Conservation (phyloP, 148 eudicot genomes). For the Chenopodium album region DNA sequence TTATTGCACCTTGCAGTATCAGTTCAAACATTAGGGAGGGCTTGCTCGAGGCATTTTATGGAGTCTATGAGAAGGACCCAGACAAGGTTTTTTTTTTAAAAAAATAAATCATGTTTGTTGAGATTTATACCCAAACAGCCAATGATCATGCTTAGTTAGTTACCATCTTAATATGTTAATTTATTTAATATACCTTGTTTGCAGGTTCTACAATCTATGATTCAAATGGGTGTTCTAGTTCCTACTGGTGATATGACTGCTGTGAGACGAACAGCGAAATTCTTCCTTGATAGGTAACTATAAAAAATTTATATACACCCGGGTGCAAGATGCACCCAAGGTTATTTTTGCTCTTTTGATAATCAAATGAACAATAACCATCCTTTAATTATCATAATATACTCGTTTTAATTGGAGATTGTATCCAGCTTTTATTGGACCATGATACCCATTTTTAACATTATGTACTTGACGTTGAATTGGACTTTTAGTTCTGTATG, state of each 20-base stretch:
- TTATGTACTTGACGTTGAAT: neutral
- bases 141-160: constrained; percentile 4
- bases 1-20: constrained; percentile 57
- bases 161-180: neutral
- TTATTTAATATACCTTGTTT: constrained; percentile 6
- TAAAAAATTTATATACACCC: neutral
- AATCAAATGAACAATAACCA: too few relatives aligned
- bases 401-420: neutral
- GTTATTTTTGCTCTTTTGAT: too few relatives aligned
- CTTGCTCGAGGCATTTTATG: constrained; percentile 86
- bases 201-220: constrained; percentile 92
- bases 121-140: constrained; percentile 10
- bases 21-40: constrained; percentile 94
- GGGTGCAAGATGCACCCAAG: too few relatives aligned
- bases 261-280: constrained; percentile 87
- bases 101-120: constrained; percentile 10
- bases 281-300: constrained; percentile 86
- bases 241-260: constrained; percentile 99
- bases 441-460: neutral
- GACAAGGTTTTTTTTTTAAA: constrained; percentile 50
- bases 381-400: neutral
- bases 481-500: neutral
- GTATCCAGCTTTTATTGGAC: neutral
- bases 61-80: constrained; percentile 96
- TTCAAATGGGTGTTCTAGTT: constrained; percentile 97